These are phyloP conservation scores for Calocybe gambosa DNA, from an alignment of 1,284 basidiomycete genomes.

Conservation along the genomic window DNA sequence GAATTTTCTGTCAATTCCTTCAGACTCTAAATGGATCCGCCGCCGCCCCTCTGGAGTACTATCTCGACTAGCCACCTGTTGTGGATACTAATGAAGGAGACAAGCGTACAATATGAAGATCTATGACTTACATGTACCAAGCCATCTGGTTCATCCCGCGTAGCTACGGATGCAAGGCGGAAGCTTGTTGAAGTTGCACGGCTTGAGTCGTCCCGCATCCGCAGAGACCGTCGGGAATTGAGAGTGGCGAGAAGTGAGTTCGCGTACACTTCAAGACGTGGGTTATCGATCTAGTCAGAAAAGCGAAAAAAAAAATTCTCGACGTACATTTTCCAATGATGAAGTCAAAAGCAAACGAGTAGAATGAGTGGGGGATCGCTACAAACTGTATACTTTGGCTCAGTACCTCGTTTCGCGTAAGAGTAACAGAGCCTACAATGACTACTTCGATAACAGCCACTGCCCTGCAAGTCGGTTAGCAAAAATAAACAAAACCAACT, in stretches of 20 bases:
- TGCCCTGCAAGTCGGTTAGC: constrained; percentile 20
- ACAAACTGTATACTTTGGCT: constrained; percentile 24
- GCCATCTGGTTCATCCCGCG: constrained; percentile 17
- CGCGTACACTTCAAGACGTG: constrained; percentile 31
- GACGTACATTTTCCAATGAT: constrained; percentile 40
- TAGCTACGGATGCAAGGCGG: constrained; percentile 22
- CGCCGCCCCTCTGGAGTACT: constrained; percentile 9
- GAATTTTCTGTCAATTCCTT: constrained; percentile 5
- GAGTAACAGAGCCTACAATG: constrained; percentile 22
- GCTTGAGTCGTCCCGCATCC: constrained; percentile 18
- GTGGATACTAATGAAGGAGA: background rate
- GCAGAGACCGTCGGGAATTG: constrained; percentile 35
- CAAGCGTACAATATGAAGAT: background rate
- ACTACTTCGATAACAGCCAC: constrained; percentile 36
- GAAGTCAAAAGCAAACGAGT: constrained; percentile 39
- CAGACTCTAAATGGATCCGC: constrained; percentile 7
- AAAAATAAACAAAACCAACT: background rate
- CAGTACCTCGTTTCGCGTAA: background rate
- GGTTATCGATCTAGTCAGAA: background rate
- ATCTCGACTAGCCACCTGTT: constrained; percentile 9
- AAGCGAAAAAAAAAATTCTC: background rate
- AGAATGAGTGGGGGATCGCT: constrained; percentile 33
- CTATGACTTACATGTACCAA: constrained; percentile 18
- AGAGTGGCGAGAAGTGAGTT: constrained; percentile 40
- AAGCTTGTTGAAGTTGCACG: constrained; percentile 28